These are phyloP conservation scores for Fusarium hainanense DNA, from an alignment of 2,329 filamentous ascomycete genomes.

Conservation along the genomic window DNA sequence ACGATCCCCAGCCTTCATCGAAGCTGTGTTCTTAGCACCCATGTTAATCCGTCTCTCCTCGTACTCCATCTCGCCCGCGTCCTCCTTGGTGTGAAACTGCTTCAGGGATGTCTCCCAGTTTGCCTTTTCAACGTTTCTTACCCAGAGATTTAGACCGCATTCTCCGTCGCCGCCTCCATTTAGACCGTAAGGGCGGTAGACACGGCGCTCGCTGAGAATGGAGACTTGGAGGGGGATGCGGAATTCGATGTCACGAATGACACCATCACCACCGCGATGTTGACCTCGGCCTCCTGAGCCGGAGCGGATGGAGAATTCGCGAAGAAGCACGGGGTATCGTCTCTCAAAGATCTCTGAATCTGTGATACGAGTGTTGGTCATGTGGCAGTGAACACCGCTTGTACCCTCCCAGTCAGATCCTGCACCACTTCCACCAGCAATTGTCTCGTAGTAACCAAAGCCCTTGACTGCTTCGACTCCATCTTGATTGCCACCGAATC, in stretches of 20 bases:
- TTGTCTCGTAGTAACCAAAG: constrained; percentile 71
- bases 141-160: constrained; percentile 89
- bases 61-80: constrained; percentile 56
- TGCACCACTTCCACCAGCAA: constrained; percentile 72
- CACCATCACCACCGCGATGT: constrained; percentile 77
- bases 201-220: constrained; percentile 81
- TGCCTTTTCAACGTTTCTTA: constrained; percentile 73
- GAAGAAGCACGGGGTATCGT: constrained; percentile 76
- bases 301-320: constrained; percentile 73
- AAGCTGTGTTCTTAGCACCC: constrained; percentile 82
- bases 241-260: constrained; percentile 83
- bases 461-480: constrained; percentile 54
- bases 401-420: constrained; percentile 64
- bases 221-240: constrained; percentile 79
- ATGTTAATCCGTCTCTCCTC: constrained; percentile 75
- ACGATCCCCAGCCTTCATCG: constrained; percentile 79
- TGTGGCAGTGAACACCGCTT: constrained; percentile 58
- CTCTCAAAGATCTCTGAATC: constrained; percentile 59
- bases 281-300: constrained; percentile 74
- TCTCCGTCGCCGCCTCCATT: constrained; percentile 82
- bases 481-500: constrained; percentile 66
- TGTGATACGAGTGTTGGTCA: constrained; percentile 86
- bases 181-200: constrained; percentile 77
- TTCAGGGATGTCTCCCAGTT: constrained; percentile 60
- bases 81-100: constrained; percentile 51